Base-by-base conservation (phyloP, 2,329 filamentous ascomycete genomes). In the Lecanicillium sp. region DNA sequence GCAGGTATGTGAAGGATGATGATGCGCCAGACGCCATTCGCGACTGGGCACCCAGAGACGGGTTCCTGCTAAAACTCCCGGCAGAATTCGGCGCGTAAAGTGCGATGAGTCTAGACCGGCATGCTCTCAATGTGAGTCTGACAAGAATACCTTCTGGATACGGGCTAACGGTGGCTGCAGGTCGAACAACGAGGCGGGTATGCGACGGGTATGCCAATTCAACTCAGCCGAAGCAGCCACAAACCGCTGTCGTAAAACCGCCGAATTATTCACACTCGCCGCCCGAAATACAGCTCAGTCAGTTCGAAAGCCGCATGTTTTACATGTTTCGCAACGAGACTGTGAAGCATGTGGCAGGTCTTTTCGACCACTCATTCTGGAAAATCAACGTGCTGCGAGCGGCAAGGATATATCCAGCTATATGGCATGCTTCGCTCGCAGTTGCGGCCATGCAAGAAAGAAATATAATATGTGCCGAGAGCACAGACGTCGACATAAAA, bases 101-200 rank as follows among this genome's bases (percentile, higher is more conserved):
- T 62, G 60, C 26, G 60, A 62, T 30, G 60, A 62, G 48, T 49
- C 45, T 1, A 49, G 51, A 19, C 60, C 60, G 7, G 19, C 48
- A 7, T 37, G 35, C 19, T 37, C 35, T 17, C 35, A 37, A 12
- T 37, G 35, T 37, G 19, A 21, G 30, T 37, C n/a, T n/a, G n/a
- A n/a, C n/a, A n/a, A n/a, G n/a, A n/a, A n/a, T n/a, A n/a, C n/a
- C n/a, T n/a, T n/a, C n/a, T n/a, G n/a, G n/a, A n/a, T n/a, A n/a
- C n/a, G n/a, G n/a, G n/a, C n/a, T n/a, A n/a, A n/a, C n/a, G n/a
- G n/a, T 6, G 53, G 52, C 44, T 46, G 54, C 21, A 38, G 24
- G 21, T 58, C 53, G 36, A 47, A 24, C 21, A 52, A 55, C 35
- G 11, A 37, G 17, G 35, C 35, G 35, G 5, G 5, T 20, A 12